These are phyloP conservation scores for Clavispora carvajalis DNA, from an alignment of 805 yeast species.

Conservation along the genomic window DNA sequence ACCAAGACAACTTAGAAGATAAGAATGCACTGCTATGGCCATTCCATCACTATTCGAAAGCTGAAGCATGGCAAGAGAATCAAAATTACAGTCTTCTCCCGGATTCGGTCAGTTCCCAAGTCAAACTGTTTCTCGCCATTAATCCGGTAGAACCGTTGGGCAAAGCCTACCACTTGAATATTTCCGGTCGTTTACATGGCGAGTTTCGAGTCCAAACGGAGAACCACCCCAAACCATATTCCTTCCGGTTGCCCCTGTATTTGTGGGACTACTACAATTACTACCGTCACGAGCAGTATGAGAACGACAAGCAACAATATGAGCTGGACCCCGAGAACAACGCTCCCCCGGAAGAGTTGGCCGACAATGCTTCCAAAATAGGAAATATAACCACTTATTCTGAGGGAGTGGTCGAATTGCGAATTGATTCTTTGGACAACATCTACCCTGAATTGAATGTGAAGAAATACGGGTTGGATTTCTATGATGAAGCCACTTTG, in stretches of 20 bases:
- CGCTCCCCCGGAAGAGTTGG: slow-evolving; percentile 14
- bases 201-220: slow-evolving; percentile 20
- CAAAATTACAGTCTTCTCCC: slow-evolving; percentile 59
- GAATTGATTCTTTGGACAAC: slow-evolving; percentile 19
- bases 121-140: slow-evolving; percentile 50
- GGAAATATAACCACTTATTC: slow-evolving; percentile 26
- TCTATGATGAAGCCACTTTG: slow-evolving; percentile 28
- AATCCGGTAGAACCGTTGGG: slow-evolving; percentile 5
- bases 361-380: slow-evolving; percentile 8
- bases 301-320: slow-evolving; percentile 22
- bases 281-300: slow-evolving; percentile 20
- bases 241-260: slow-evolving; percentile 25
- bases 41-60: slow-evolving; percentile 38
- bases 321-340: slow-evolving; percentile 23
- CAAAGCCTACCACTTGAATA: slow-evolving; percentile 35
- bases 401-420: slow-evolving; percentile 23
- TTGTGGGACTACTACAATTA: slow-evolving; percentile 25
- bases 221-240: slow-evolving; percentile 11
- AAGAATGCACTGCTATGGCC: slow-evolving; percentile 54
- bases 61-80: slow-evolving; percentile 41
- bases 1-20: slow-evolving; percentile 48
- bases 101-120: slow-evolving; percentile 43
- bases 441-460: slow-evolving; percentile 19
- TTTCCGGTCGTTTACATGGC: slow-evolving; percentile 47
- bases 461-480: slow-evolving; percentile 4